These are phyloP conservation scores for Russula ochroleuca DNA, from an alignment of 768 basidiomycete species.

Conservation along the genomic window DNA sequence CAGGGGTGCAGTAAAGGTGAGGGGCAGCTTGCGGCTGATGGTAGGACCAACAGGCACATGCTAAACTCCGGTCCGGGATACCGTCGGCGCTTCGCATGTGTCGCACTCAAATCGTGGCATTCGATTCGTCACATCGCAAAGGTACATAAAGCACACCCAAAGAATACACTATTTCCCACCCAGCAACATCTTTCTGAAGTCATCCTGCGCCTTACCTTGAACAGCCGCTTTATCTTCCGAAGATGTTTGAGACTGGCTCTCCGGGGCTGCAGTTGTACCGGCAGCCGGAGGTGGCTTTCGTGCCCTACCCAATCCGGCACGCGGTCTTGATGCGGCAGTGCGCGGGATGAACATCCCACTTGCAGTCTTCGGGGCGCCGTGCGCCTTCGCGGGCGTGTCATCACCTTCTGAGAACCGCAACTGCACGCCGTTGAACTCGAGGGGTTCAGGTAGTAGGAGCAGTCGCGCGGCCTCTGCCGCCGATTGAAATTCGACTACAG, in stretches of 20 bases:
- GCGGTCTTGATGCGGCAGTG: constrained; percentile 57
- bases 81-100: not conserved
- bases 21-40: not conserved
- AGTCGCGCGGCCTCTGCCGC: constrained; percentile 77
- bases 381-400: constrained; percentile 33
- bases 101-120: not conserved
- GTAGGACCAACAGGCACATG: not conserved
- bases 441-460: constrained; percentile 63
- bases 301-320: constrained; percentile 63
- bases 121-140: not conserved
- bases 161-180: constrained; percentile 30
- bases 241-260: constrained; percentile 20
- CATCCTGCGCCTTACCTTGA: constrained; percentile 59
- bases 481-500: constrained; percentile 60
- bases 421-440: constrained; percentile 60
- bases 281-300: constrained; percentile 37
- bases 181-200: constrained; percentile 77
- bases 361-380: constrained; percentile 36
- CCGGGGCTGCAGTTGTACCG: constrained; percentile 23
- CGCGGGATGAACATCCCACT: constrained; percentile 65
- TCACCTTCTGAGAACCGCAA: constrained; percentile 59
- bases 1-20: not conserved
- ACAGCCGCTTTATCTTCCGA: constrained; percentile 20
- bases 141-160: not conserved
- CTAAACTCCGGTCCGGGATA: not conserved